Percentiles rank a stretch among this genome's conserved stretches.
Conservation (phyloP, 2,329 filamentous ascomycete genomes). For the Amauroascus niger region DNA sequence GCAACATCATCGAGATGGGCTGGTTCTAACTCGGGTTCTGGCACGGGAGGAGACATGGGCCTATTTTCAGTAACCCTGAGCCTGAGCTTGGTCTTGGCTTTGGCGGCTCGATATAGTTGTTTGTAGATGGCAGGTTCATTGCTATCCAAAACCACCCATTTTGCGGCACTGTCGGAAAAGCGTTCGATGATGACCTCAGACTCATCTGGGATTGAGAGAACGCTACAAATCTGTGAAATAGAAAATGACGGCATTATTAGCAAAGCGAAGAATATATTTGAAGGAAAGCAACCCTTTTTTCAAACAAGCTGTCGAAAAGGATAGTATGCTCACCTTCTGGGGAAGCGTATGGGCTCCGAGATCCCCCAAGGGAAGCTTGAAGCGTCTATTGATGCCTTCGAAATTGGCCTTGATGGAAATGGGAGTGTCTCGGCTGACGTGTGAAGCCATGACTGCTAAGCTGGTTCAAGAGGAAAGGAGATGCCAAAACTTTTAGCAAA, state of each 20-base stretch:
- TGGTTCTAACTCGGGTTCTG: conserved; percentile 17
- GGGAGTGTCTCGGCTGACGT: conserved; percentile 55
- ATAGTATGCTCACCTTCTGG: conserved; percentile 60
- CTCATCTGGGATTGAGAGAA: conserved; percentile 56
- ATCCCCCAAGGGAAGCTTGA: conserved; percentile 83
- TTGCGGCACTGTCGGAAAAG: conserved; percentile 83
- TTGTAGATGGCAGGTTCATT: conserved; percentile 80
- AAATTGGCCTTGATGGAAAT: conserved; percentile 80
- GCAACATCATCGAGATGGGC: conserved; percentile 8
- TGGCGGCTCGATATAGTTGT: conserved; percentile 90
- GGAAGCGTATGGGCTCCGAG: conserved; percentile 65
- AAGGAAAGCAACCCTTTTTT: too few relatives aligned
- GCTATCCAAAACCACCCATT: conserved; percentile 69
- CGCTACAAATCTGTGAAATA: conserved; percentile 52
- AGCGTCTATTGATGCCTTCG: conserved; percentile 65
- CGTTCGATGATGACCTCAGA: conserved; percentile 67
- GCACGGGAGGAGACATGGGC: conserved; percentile 14
- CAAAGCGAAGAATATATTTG: too few relatives aligned
- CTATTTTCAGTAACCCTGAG: conserved; percentile 53
- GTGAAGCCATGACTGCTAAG: conserved; percentile 32
- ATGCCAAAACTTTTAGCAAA: conserved; percentile 21
- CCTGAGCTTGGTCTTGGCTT: conserved; percentile 95
- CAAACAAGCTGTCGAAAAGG: neutral
- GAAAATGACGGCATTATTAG: neutral
- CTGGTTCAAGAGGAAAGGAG: conserved; percentile 25